Conservation (phyloP, 2,329 filamentous ascomycete species). For the Pseudogymnoascus sp. region DNA sequence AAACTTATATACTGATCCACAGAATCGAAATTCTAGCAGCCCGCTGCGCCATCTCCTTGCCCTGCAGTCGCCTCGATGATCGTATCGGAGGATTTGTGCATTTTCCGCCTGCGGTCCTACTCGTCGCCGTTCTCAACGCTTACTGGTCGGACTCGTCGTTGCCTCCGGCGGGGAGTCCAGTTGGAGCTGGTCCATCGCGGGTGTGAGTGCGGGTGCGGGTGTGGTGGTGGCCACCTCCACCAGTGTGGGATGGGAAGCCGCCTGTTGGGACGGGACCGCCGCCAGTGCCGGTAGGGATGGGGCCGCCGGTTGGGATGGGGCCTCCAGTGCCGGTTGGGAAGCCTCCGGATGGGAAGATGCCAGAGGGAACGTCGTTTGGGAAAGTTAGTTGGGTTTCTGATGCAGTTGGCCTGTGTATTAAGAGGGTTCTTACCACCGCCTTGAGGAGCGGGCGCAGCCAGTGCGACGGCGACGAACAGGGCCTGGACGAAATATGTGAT, state of each 20-base stretch:
- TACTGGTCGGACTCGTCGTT: background rate
- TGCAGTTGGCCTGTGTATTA: background rate
- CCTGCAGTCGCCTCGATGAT: background rate
- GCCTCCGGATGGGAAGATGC: background rate
- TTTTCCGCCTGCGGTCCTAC: background rate
- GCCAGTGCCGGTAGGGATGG: background rate
- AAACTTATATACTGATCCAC: background rate
- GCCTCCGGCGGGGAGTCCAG: background rate
- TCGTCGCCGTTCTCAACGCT: background rate
- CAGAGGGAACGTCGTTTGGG: background rate
- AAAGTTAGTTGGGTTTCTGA: background rate
- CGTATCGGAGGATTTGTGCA: background rate
- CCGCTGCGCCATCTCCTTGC: background rate
- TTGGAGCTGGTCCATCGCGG: background rate
- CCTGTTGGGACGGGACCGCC: background rate
- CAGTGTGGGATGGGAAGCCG: background rate
- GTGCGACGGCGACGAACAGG: background rate
- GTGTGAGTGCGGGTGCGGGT: background rate
- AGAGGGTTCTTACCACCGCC: background rate
- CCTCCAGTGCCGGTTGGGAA: background rate
- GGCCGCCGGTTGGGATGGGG: background rate
- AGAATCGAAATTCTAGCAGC: background rate
- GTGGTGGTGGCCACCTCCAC: background rate
- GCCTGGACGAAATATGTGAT: background rate
- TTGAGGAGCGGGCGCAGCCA: conserved; percentile 2